Percentiles rank a stretch among this genome's conserved stretches.
These are phyloP conservation scores for Botryobasidium botryosum DNA, from an alignment of 768 basidiomycete genomes.

Conservation along the genomic window DNA sequence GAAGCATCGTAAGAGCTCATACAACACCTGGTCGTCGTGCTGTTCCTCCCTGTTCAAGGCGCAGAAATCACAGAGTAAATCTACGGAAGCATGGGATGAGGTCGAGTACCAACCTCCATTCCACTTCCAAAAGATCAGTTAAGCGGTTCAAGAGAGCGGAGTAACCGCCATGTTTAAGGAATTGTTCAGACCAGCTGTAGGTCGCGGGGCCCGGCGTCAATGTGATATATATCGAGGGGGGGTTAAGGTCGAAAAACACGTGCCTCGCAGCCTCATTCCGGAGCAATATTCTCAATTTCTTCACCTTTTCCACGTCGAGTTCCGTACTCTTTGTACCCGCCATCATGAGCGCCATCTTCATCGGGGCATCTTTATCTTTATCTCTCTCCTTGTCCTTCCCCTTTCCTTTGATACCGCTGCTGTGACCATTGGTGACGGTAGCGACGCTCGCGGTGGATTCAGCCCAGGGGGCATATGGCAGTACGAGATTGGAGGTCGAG, in stretches of 20 bases:
- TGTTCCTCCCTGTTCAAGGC: slow-evolving; percentile 99
- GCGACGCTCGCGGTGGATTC: background rate
- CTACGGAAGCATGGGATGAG: background rate
- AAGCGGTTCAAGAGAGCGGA: slow-evolving; percentile 63
- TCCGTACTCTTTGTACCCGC: slow-evolving; percentile 47
- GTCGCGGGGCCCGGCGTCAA: background rate
- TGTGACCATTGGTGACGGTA: slow-evolving; percentile 4
- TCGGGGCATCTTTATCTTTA: slow-evolving; percentile 36
- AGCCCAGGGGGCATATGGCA: background rate
- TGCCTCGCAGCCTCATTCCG: slow-evolving; percentile 85
- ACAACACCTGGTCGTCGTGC: slow-evolving; percentile 86
- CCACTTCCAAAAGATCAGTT: slow-evolving; percentile 83
- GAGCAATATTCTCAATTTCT: slow-evolving; percentile 72
- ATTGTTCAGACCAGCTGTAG: slow-evolving; percentile 75
- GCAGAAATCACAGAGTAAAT: slow-evolving; percentile 12
- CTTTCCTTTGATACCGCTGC: slow-evolving; percentile 28
- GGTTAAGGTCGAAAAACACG: slow-evolving; percentile 6
- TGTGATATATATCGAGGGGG: background rate
- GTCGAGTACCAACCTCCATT: slow-evolving; percentile 67
- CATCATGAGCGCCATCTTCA: slow-evolving; percentile 49
- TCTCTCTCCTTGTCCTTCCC: slow-evolving; percentile 19
- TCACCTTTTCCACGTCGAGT: slow-evolving; percentile 75
- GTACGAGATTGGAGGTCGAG: slow-evolving; percentile 20
- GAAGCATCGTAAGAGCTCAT: slow-evolving; percentile 84
- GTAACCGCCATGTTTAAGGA: slow-evolving; percentile 73